Base-by-base conservation (phyloP, 805 yeast species). In the Blastobotrys chiropterorum region DNA sequence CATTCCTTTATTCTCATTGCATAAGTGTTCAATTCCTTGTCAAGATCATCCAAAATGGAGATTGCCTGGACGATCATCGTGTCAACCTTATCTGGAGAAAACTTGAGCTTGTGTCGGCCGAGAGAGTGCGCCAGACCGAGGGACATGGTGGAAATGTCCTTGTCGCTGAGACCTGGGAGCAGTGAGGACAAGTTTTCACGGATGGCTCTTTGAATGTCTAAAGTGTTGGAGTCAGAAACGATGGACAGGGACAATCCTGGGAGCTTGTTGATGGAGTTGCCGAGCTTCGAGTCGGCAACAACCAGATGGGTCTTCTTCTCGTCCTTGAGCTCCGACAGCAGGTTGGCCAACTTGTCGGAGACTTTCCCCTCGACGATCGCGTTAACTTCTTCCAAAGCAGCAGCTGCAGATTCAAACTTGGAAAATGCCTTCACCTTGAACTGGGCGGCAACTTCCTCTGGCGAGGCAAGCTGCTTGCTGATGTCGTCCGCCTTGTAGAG, bases 1-100 rank as follows among this genome's bases (percentile, higher is more conserved):
- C 99, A 94, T 76, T 94, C 99, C 76, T 92, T 94, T 74, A 92
- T 82, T 77, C 99, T 84, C 99, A 94, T 94, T 61, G 98, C 96
- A 65, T 92, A 94, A 49, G 97, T 94, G 76, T 94, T 94, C 64
- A 94, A 80, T 72, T 94, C 99, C 75, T 94, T 94, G 76, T 94
- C 99, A 64, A 94, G 80, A 67, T 94, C 97, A 66, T 94, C 99
- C 66, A 94, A 80, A 60, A 94, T 77, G 17, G 98, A 97, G 73
- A 94, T 94, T 53, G 99, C 99, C 77, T 94, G 99, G 58, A 94
- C 95, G 69, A 94, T 92, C 99, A 94, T 94, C 59, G 95, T 92
- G 74, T 94, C 99, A 53, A 94, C 99, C 75, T 94, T 94, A 71
- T 94, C 99, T 56, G 98, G 96, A 50, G 95, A 85, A 70, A 94